Percentiles rank a stretch among this genome's conserved stretches.
Conservation (phyloP, 73 alveolate genomes). For the Paramecium sonneborni region DNA sequence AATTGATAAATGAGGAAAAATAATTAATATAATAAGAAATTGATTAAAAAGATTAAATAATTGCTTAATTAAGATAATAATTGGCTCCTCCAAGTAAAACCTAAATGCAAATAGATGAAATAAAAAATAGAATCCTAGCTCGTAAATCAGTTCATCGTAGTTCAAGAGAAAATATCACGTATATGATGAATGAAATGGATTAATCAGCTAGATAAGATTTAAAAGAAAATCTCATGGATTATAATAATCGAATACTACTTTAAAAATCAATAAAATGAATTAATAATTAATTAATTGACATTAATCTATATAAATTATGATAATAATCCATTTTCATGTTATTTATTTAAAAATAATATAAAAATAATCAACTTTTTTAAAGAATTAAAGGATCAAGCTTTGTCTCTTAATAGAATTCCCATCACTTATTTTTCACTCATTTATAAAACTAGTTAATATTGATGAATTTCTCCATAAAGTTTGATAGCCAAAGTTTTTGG, state of each 20-base stretch:
- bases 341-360: not conserved
- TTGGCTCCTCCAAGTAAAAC: conserved; percentile 31
- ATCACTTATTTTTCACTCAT: not conserved
- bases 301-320: not conserved
- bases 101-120: conserved; percentile 29
- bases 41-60: conserved; percentile 48
- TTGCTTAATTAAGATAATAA: conserved; percentile 12
- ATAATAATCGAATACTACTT: not conserved
- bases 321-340: not conserved
- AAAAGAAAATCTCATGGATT: not conserved
- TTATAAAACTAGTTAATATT: not conserved
- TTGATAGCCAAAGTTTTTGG: not conserved
- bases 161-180: conserved; percentile 36
- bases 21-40: conserved; percentile 18
- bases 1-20: conserved; percentile 31
- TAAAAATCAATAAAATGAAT: conserved; percentile 6
- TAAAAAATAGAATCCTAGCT: conserved; percentile 13
- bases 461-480: conserved; percentile 7
- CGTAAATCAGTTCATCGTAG: conserved; percentile 48
- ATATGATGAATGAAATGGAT: not conserved
- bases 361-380: not conserved
- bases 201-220: conserved; percentile 19
- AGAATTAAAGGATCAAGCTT: not conserved
- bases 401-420: not conserved
- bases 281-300: not conserved